These are phyloP conservation scores for Calocybe cyanea DNA, from an alignment of 768 basidiomycete genomes.

Conservation along the genomic window DNA sequence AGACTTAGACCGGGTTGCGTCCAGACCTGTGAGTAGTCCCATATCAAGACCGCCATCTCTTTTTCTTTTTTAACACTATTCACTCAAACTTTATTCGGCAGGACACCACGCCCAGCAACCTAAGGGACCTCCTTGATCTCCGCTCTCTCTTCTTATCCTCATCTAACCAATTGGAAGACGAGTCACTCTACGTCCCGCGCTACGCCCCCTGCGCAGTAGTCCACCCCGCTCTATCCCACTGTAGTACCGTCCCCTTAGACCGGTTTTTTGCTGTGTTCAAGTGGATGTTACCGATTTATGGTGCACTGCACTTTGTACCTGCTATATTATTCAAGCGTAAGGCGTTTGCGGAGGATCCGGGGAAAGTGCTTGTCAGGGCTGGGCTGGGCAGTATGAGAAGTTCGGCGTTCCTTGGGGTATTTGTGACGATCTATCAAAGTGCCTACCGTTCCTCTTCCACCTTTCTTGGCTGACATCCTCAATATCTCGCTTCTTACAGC, in stretches of 20 bases:
- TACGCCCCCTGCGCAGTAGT: slow-evolving; percentile 68
- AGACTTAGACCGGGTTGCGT: slow-evolving; percentile 54
- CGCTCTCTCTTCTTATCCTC: slow-evolving; percentile 34
- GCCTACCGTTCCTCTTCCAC: slow-evolving; percentile 18
- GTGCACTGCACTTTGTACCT: slow-evolving; percentile 87
- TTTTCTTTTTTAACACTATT: neutral
- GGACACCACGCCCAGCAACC: slow-evolving; percentile 56
- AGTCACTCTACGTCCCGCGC: slow-evolving; percentile 38
- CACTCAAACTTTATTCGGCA: slow-evolving; percentile 9
- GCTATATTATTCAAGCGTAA: slow-evolving; percentile 77
- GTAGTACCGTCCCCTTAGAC: slow-evolving; percentile 54
- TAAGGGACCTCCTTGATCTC: slow-evolving; percentile 41
- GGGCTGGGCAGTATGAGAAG: slow-evolving; percentile 74
- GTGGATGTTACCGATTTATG: slow-evolving; percentile 84
- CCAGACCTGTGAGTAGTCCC: slow-evolving; percentile 41
- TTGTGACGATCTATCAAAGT: slow-evolving; percentile 83
- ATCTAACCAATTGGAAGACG: slow-evolving; percentile 15
- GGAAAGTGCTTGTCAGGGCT: slow-evolving; percentile 60
- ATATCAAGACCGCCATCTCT: slow-evolving; percentile 14
- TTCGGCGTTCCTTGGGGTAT: slow-evolving; percentile 81
- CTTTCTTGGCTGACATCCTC: neutral
- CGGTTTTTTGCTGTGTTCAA: slow-evolving; percentile 79
- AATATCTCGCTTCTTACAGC: slow-evolving; percentile 29
- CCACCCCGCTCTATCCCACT: slow-evolving; percentile 70
- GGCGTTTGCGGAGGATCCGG: slow-evolving; percentile 61